Evolutionary conservation across 352 stramenopile species (phyloP), one percentile per base, ranked within the genome.

Genomic region (Pythium apleroticum): DNA sequence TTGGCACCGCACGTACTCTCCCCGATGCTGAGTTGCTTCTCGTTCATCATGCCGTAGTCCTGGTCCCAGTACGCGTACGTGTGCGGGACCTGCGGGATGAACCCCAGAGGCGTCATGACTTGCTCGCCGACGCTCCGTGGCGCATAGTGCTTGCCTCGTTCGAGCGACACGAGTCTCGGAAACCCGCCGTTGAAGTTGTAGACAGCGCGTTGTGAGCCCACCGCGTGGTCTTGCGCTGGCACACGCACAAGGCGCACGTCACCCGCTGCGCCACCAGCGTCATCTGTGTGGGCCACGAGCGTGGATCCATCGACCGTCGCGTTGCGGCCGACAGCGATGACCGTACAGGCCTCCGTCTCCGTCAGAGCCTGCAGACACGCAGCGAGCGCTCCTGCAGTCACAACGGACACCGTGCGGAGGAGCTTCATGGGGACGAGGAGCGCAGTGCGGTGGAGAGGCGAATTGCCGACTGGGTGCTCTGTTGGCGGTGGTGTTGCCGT

Each of bases 41-140:
- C 96, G 73, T 99, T 99, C 74, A 98, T 97, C 73, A 98, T 93
- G 37, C 88, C 93, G 66, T 99, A 96, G 70, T 94, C 87, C 52
- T 97, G 93, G 66, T 99, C 95, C 57, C 97, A 92, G 74, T 98
- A 98, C 17, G 81, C 93, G 72, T 90, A 98, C 28, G 96, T 99
- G 68, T 96, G 83, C 19, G 71, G 52, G 3, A 98, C 86, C 69
- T 99, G 84, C n/a, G 89, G 83, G 45, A 98, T 93, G 57, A 78
- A 90, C 3, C 90, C 90, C 52, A 98, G 64, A 4, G 92, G 85
- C 45, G 61, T 71, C 20, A 86, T 73, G 19, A 68, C 31, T 37
- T 88, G 70, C 9, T 69, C 50, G 10, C 65, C 55, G 14, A 39
- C 50, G 2, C 22, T 28, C 4, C 60, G 53, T 0, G 77, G 81